These are phyloP conservation scores for Boletus reticuloceps DNA, from an alignment of 768 basidiomycete species.

Conservation along the genomic window DNA sequence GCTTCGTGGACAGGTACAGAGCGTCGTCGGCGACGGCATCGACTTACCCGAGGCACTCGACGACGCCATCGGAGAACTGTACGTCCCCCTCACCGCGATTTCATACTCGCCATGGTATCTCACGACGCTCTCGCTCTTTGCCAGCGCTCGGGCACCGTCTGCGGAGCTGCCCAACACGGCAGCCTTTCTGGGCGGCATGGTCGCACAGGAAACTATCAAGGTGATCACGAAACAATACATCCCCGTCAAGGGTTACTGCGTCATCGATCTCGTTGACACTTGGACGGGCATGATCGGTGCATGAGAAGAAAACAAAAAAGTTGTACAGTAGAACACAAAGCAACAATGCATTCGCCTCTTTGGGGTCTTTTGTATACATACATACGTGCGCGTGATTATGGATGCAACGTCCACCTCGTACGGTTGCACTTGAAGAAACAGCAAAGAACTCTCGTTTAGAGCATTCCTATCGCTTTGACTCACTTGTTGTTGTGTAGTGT, in stretches of 20 bases:
- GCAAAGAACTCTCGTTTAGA: too few species aligned
- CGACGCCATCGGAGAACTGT: constrained; percentile 78
- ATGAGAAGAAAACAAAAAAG: not conserved
- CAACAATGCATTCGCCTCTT: not conserved
- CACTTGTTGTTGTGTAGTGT: too few species aligned
- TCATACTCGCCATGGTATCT: not conserved
- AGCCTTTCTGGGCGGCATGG: constrained; percentile 88
- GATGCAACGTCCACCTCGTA: too few species aligned
- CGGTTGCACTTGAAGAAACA: too few species aligned
- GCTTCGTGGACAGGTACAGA: constrained; percentile 49
- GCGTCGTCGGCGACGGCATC: constrained; percentile 47
- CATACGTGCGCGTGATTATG: too few species aligned
- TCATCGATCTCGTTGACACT: constrained; percentile 80
- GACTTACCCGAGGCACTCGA: constrained; percentile 55
- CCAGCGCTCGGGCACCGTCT: constrained; percentile 72
- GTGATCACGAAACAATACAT: constrained; percentile 95
- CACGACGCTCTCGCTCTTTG: not conserved
- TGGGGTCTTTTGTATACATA: not conserved
- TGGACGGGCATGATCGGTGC: constrained; percentile 59
- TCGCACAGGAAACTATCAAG: constrained; percentile 97
- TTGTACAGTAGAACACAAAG: too few species aligned
- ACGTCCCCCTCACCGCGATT: constrained; percentile 10
- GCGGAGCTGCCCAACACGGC: constrained; percentile 92
- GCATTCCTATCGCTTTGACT: not conserved
- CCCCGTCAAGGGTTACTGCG: constrained; percentile 81